Evolutionary conservation across 1,284 basidiomycete genomes (phyloP).

Genomic region (Puccinia brachypodii): DNA sequence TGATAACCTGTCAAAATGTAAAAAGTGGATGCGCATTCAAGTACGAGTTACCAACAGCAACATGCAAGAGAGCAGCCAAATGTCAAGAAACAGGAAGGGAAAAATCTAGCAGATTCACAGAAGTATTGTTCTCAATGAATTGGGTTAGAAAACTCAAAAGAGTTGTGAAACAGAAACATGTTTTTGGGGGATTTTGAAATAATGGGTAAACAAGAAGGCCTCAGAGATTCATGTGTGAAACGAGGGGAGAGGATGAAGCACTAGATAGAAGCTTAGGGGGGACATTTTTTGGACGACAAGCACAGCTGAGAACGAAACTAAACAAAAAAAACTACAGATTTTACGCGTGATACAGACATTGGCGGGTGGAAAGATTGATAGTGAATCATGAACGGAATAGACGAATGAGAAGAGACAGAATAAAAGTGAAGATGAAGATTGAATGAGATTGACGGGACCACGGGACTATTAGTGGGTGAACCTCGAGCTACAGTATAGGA

Average conservation of each 20-base stretch:
- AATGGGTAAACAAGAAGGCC: no score
- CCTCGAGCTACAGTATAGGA: background rate
- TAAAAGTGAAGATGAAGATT: background rate
- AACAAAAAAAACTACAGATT: background rate
- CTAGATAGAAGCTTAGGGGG: no score
- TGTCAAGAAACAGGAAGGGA: background rate
- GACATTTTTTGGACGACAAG: no score
- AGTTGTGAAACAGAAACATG: background rate
- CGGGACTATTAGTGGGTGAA: no score
- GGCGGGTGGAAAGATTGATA: background rate
- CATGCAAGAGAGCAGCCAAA: background rate
- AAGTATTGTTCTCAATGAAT: no score
- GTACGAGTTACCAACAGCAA: no score
- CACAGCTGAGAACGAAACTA: background rate
- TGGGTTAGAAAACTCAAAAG: background rate
- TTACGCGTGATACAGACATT: background rate
- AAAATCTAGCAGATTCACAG: no score
- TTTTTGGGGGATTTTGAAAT: no score
- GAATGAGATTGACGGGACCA: background rate
- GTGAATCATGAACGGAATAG: background rate
- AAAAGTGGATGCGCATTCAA: no score
- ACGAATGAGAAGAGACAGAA: background rate
- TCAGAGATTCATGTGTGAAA: no score
- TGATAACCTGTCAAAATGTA: no score
- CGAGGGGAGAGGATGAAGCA: no score